Evolutionary conservation across 2,329 filamentous ascomycete species (phyloP), one percentile per base, ranked within the genome.

Genomic region (Exophiala sideris): DNA sequence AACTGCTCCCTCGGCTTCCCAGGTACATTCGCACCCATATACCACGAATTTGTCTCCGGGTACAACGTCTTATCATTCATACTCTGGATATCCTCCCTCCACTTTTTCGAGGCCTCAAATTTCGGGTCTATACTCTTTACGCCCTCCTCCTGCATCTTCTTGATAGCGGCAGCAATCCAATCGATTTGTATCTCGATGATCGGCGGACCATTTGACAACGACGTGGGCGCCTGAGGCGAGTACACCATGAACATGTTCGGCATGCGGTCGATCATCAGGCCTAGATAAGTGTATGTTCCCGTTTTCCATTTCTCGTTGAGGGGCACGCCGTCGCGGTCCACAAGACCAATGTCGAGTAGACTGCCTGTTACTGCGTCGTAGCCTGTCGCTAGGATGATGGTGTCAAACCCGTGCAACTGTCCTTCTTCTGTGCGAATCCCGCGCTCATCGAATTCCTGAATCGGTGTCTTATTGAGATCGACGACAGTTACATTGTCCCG

Each of bases 1-100:
- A 82, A 67, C 0, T 75, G 74, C 67, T 83, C 80, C 4, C 70
- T 68, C 0, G 69, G 59, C 68, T 83, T 83, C 0, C 74, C 77
- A 0, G 79, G 79, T 2, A 81, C 71, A 38, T 73, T 80, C 0
- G 73, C 74, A 1, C 81, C 80, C 74, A 80, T 79, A 58, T 80
- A 83, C 44, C 77, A 82, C 3, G 71, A 77, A 12, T 67, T 79
- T 72, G 3, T 81, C 57, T 83, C 84, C 66, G 71, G 67, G 5
- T 83, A 70, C 0, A 79, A 72, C 0, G 79, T 41, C n/a, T 48
- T 29, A n/a, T 47, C 20, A 32, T 48, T 41, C 2, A 42, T 35
- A 4, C 48, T 44, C 11, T 76, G 60, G 14, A 83, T 70, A 55
- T 8, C 71, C 67, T 20, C 71, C 58, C 11, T 65, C 53, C 53